Conservation (phyloP, 2,329 filamentous ascomycete species). For the Pseudogymnoascus sp. region DNA sequence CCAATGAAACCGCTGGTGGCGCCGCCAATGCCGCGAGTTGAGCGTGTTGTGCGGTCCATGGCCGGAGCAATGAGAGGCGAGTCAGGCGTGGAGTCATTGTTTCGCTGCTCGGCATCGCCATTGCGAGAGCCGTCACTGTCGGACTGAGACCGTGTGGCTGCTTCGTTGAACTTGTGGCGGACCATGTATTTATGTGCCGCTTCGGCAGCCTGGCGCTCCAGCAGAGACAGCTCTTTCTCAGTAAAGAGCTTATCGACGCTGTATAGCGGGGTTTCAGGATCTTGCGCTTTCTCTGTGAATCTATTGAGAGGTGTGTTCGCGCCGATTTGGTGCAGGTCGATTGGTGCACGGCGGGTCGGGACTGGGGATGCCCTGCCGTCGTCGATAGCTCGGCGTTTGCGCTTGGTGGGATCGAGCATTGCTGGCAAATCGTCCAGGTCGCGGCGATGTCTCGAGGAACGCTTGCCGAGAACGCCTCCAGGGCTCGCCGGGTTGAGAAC, state of each 20-base stretch:
- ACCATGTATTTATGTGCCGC: conserved; percentile 55
- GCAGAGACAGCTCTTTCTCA: conserved; percentile 59
- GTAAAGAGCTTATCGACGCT: conserved; percentile 64
- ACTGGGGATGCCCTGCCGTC: conserved; percentile 53
- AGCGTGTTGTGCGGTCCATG: conserved; percentile 58
- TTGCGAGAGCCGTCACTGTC: conserved; percentile 40
- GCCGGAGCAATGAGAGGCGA: conserved; percentile 42
- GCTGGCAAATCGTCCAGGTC: conserved; percentile 47
- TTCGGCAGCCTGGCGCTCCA: conserved; percentile 53
- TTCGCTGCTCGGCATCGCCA: conserved; percentile 41
- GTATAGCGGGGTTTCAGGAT: conserved; percentile 49
- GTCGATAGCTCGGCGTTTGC: conserved; percentile 51
- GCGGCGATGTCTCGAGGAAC: conserved; percentile 54
- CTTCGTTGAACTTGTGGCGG: conserved; percentile 34
- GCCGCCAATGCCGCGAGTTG: conserved; percentile 44
- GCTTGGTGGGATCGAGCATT: conserved; percentile 50
- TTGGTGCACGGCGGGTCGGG: conserved; percentile 42
- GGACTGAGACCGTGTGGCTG: conserved; percentile 21
- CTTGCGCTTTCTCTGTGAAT: conserved; percentile 46
- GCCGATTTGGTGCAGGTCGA: conserved; percentile 38
- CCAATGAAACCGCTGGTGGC: conserved; percentile 44
- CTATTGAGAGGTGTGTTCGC: conserved; percentile 53
- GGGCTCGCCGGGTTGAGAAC: conserved; percentile 56
- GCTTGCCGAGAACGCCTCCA: conserved; percentile 53
- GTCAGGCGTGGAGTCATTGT: conserved; percentile 32